Percentiles rank a stretch among this genome's conserved stretches.
Evolutionary conservation across 2,329 filamentous ascomycete genomes (phyloP).

Genomic region (Cercospora janseana): DNA sequence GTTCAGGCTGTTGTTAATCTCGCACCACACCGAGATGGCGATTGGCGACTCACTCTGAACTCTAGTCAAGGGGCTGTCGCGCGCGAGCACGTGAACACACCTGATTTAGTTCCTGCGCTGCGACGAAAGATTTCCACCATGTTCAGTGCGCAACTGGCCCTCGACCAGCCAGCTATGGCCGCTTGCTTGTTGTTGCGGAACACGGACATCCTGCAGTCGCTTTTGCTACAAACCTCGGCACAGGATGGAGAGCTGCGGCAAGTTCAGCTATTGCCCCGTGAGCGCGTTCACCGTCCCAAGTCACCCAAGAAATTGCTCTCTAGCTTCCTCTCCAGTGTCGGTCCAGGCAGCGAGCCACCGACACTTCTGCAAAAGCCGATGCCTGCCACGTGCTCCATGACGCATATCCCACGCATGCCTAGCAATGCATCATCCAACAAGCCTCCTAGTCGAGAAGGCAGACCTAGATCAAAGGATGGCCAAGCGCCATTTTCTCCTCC

Average conservation of each 20-base stretch:
- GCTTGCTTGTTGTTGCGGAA: conserved; percentile 73
- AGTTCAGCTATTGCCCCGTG: conserved; percentile 23
- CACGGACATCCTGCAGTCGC: conserved; percentile 69
- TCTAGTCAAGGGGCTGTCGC: conserved; percentile 70
- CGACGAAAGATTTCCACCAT: conserved; percentile 31
- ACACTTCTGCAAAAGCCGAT: conserved; percentile 32
- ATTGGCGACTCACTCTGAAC: conserved; percentile 57
- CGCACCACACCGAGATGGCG: conserved; percentile 52
- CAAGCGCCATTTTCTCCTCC: conserved; percentile 47
- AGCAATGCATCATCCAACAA: conserved; percentile 36
- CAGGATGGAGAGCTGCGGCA: conserved; percentile 25
- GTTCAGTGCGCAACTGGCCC: conserved; percentile 59
- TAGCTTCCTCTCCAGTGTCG: conserved; percentile 66
- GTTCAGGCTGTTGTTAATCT: conserved; percentile 70
- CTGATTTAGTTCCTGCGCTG: conserved; percentile 62
- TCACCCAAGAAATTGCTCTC: conserved; percentile 90
- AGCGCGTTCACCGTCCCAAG: conserved; percentile 67
- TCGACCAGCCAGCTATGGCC: conserved; percentile 63
- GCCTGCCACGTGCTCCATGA: conserved; percentile 30
- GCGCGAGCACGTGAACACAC: conserved; percentile 68
- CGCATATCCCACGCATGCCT: conserved; percentile 23
- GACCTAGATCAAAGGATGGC: conserved; percentile 37
- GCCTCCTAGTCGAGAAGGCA: conserved; percentile 39
- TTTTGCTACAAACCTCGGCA: conserved; percentile 44
- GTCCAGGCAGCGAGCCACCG: conserved; percentile 41